Evolutionary conservation across 2,329 filamentous ascomycete genomes (phyloP), one percentile per base, ranked within the genome.

Genomic region (Escovopsis sp.): DNA sequence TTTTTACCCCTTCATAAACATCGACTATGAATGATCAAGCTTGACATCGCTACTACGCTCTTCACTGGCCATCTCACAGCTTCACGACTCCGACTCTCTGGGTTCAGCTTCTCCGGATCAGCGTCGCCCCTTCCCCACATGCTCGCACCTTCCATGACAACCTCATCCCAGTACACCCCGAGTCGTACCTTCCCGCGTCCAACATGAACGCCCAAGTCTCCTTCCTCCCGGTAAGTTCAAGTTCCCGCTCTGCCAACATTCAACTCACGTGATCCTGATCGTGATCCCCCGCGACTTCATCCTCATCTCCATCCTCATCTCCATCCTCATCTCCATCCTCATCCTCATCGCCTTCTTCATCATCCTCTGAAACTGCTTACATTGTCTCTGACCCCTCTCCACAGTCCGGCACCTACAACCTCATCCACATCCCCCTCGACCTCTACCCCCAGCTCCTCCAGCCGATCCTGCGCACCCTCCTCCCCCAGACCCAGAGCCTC

Each of bases 351-450:
- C 6, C 21, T 23, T 10, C 21, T 23, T 10, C 21, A 23, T 23
- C 21, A 10, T 6, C 6, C 10, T 23, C 21, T 27, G n/a, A 15
- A 29, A 27, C 32, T 10, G 31, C 27, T 10, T 26, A 33, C 26
- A 31, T 37, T 28, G 30, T 34, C 39, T 13, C 52, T 56, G 45
- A 55, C 51, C 48, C 38, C 45, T 54, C 61, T 53, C 45, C 45
- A 39, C 61, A 96, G 90, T 80, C 93, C 50, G 85, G 85, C 45
- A 79, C 77, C 43, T 75, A 94, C 48, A 85, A 78, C 49, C 68
- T 98, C 41, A 85, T 96, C 50, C 87, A 94, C 56, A 87, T 96
- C 39, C 87, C 88, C 2, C 63, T 92, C 41, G 65, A 77, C 36
- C 68, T 90, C 33, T 80, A 94, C 56, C 65, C 79, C 5, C 71